Evolutionary conservation across 129 eudicot species (phyloP).

Genomic region (Flaveria ramosissima): DNA sequence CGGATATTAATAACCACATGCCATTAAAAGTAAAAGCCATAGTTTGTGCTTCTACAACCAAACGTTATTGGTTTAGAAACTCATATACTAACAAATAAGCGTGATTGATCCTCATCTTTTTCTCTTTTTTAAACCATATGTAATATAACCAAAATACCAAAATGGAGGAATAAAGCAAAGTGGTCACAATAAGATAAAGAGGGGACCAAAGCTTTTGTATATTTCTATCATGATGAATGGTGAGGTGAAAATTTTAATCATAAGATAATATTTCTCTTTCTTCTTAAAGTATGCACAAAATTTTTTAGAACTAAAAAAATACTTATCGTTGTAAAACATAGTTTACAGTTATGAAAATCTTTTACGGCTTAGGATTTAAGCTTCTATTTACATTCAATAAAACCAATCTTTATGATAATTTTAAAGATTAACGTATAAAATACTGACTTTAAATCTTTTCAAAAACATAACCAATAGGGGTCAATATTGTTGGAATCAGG

Average conservation of each 20-base stretch:
- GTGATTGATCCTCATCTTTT: background rate
- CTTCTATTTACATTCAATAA: too few species aligned
- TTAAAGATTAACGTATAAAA: too few species aligned
- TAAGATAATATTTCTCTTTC: background rate
- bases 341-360: too few species aligned
- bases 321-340: background rate
- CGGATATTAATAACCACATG: background rate
- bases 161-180: constrained; percentile 31
- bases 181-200: constrained; percentile 37
- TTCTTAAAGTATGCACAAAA: background rate
- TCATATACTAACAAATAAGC: background rate
- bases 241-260: background rate
- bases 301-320: background rate
- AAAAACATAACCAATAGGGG: background rate
- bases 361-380: too few species aligned
- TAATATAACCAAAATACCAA: constrained; percentile 17
- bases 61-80: background rate
- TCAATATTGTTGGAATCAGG: too few species aligned
- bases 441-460: too few species aligned
- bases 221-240: constrained; percentile 16
- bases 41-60: background rate
- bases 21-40: background rate
- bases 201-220: constrained; percentile 39
- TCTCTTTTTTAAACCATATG: constrained; percentile 8
- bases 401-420: too few species aligned